Conservation (phyloP, 164 flowering plant genomes). For the Echeveria elegans region DNA sequence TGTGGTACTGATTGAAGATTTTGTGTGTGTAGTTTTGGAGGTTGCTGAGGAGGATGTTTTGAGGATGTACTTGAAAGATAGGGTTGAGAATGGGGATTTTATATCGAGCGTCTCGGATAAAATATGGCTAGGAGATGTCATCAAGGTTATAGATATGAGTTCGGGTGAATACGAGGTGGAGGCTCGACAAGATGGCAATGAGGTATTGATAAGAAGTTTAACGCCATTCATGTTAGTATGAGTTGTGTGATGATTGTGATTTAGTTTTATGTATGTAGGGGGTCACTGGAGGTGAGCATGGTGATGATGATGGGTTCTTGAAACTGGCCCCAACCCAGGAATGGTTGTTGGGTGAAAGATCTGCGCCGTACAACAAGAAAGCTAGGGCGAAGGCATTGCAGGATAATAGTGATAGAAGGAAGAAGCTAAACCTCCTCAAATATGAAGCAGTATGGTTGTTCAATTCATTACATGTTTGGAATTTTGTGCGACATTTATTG, state of each 20-base stretch:
- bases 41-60: slow-evolving; percentile 56
- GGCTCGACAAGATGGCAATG: slow-evolving; percentile 21
- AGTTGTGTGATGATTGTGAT: background rate
- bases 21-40: slow-evolving; percentile 23
- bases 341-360: slow-evolving; percentile 52
- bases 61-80: slow-evolving; percentile 49
- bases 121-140: slow-evolving; percentile 37
- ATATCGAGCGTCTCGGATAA: slow-evolving; percentile 58
- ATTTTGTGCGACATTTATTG: background rate
- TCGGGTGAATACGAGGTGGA: slow-evolving; percentile 10
- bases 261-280: slow-evolving; percentile 9
- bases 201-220: slow-evolving; percentile 18
- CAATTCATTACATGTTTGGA: background rate
- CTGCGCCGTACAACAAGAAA: slow-evolving; percentile 67
- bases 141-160: slow-evolving; percentile 20
- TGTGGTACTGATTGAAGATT: too few relatives aligned
- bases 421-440: slow-evolving; percentile 58
- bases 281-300: slow-evolving; percentile 30
- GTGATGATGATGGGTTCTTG: slow-evolving; percentile 54
- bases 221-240: background rate
- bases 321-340: slow-evolving; percentile 58
- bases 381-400: slow-evolving; percentile 38
- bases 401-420: slow-evolving; percentile 68
- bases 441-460: slow-evolving; percentile 76
- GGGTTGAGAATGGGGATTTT: slow-evolving; percentile 65